Conservation (phyloP, 139 green algal species). For the Mychonastes homosphaera region DNA sequence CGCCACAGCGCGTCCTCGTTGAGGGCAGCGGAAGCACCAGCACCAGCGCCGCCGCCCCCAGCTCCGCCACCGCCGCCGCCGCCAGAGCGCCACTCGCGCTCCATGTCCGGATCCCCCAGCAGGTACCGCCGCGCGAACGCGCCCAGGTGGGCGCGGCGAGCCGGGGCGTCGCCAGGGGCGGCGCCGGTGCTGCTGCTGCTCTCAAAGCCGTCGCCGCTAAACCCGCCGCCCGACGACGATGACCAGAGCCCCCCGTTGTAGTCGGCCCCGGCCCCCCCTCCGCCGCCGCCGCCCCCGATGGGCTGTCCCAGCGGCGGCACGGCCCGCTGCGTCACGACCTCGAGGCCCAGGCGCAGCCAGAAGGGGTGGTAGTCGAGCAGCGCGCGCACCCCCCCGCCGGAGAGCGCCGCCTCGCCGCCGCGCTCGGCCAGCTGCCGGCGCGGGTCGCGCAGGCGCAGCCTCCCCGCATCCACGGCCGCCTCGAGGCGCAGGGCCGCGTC, state of each 20-base stretch:
- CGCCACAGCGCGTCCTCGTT: constrained; percentile 22
- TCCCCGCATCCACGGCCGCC: constrained; percentile 34
- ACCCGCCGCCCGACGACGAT: too few relatives aligned
- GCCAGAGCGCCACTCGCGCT: constrained; percentile 5
- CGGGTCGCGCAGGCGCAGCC: constrained; percentile 31
- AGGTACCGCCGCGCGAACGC: constrained; percentile 35
- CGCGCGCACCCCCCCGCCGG: constrained; percentile 31
- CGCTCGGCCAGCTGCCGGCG: constrained; percentile 17
- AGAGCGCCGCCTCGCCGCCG: constrained; percentile 36
- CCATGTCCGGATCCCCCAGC: constrained; percentile 42
- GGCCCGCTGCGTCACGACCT: constrained; percentile 6
- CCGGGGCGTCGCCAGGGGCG: too few relatives aligned
- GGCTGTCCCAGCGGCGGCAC: neutral
- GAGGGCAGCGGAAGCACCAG: neutral
- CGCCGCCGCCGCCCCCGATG: constrained; percentile 4
- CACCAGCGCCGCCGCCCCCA: neutral
- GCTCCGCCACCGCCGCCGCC: too few relatives aligned
- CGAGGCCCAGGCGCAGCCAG: constrained; percentile 50
- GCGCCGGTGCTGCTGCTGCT: neutral
- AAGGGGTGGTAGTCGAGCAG: constrained; percentile 72
- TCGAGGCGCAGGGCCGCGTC: constrained; percentile 46
- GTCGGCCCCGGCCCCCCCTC: constrained; percentile 3
- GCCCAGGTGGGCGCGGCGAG: too few relatives aligned
- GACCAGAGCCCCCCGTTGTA: neutral
- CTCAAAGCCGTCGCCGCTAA: too few relatives aligned